phyloP scores from a whole-genome alignment of 2,329 filamentous ascomycete genomes.

The Talaromyces sp. region DNA sequence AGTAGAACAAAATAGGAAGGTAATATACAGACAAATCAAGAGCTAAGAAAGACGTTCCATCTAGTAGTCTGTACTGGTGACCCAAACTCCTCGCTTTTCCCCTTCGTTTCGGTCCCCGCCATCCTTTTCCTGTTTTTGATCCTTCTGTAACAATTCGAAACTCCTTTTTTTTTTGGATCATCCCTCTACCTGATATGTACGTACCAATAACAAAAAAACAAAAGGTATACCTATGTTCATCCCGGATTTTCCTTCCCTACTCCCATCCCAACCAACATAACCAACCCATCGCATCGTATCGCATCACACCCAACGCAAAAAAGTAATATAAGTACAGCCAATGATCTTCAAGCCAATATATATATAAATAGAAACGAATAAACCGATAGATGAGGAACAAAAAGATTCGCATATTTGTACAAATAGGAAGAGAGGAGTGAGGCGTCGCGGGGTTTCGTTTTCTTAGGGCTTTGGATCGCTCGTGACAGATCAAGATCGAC shows the following conservation, averaged over 20 bases:
- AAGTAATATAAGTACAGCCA: slow-evolving; percentile 2
- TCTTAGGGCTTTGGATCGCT: slow-evolving; percentile 2
- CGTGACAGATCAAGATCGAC: slow-evolving; percentile 9
- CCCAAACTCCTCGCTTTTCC: background rate
- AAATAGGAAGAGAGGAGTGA: background rate
- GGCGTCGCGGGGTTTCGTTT: background rate
- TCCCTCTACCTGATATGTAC: background rate
- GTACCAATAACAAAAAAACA: background rate
- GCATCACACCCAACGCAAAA: background rate
- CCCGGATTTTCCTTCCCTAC: background rate
- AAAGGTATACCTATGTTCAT: slow-evolving; percentile 3
- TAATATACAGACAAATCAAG: background rate
- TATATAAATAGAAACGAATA: background rate
- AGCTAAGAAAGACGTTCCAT: background rate
- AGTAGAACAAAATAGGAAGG: slow-evolving; percentile 2
- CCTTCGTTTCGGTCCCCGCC: background rate
- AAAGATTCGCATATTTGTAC: background rate
- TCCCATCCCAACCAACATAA: background rate
- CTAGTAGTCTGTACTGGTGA: background rate
- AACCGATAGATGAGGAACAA: background rate
- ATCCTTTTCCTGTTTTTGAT: background rate
- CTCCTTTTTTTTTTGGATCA: background rate
- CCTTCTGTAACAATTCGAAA: background rate
- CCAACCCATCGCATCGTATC: background rate
- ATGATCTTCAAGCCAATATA: background rate